Percentiles rank a stretch among this genome's conserved stretches.
phyloP scores from a whole-genome alignment of 352 stramenopile genomes.

The Phytophthora citrophthora region DNA sequence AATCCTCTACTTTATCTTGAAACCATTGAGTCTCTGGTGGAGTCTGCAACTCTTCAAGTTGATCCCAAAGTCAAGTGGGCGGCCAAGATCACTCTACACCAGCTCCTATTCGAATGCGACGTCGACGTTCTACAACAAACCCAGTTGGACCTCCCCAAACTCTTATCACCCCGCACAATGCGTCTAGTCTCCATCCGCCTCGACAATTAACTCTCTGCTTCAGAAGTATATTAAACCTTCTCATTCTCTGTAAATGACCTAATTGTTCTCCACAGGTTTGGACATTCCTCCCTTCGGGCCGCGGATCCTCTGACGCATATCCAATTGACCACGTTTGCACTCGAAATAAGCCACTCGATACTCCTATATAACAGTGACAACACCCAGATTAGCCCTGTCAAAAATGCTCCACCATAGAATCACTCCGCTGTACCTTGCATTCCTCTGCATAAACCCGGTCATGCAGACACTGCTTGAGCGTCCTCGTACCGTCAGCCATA shows the following conservation, averaged over 20 bases:
- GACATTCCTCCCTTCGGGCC: conserved; percentile 76
- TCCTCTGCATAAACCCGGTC: conserved; percentile 71
- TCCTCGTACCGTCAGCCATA: conserved; percentile 77
- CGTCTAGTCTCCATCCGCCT: conserved; percentile 23
- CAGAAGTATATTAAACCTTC: not conserved
- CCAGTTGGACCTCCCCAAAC: conserved; percentile 3
- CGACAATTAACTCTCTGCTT: not conserved
- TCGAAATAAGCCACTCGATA: conserved; percentile 86
- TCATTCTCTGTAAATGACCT: not conserved
- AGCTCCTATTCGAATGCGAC: conserved; percentile 59
- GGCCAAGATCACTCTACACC: conserved; percentile 40
- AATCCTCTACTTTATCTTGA: conserved; percentile 24
- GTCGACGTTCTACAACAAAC: conserved; percentile 15
- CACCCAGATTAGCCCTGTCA: conserved; percentile 3
- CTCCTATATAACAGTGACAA: conserved; percentile 39
- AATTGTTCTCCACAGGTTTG: conserved; percentile 45
- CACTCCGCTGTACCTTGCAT: conserved; percentile 53
- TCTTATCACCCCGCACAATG: conserved; percentile 23
- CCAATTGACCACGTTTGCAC: conserved; percentile 83
- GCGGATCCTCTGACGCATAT: conserved; percentile 86
- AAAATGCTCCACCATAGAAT: not conserved
- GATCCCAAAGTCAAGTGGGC: conserved; percentile 37
- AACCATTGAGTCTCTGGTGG: conserved; percentile 31
- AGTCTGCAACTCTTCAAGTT: conserved; percentile 30
- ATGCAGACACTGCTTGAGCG: conserved; percentile 81